phyloP scores from a whole-genome alignment of 106 monocot species.

The Chionographis japonica region DNA sequence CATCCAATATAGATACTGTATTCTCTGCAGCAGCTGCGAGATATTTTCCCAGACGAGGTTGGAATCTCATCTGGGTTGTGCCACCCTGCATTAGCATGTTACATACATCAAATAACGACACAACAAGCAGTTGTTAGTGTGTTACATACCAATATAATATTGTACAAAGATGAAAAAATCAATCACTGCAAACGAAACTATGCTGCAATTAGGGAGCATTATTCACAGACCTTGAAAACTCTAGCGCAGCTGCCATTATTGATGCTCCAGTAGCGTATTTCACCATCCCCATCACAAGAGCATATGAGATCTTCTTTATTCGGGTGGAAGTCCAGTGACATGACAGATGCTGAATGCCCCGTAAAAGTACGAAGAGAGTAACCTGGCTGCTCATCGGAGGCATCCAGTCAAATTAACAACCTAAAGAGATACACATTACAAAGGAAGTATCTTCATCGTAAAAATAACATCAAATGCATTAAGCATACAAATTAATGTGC shows the following conservation, averaged over 20 bases:
- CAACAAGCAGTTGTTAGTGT: too few relatives aligned
- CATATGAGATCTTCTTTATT: slow-evolving; percentile 79
- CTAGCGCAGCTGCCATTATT: slow-evolving; percentile 61
- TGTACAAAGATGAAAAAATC: too few relatives aligned
- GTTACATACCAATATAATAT: too few relatives aligned
- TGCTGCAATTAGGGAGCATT: too few relatives aligned
- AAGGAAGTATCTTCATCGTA: too few relatives aligned
- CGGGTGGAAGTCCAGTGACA: slow-evolving; percentile 79
- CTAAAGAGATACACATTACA: too few relatives aligned
- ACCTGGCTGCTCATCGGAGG: slow-evolving; percentile 43
- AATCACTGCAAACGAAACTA: too few relatives aligned
- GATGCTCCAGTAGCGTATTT: slow-evolving; percentile 84
- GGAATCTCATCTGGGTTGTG: slow-evolving; percentile 72
- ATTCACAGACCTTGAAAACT: slow-evolving; percentile 55
- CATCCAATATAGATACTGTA: slow-evolving; percentile 31
- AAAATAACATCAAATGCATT: too few relatives aligned
- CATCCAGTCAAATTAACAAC: not conserved
- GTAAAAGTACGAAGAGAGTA: slow-evolving; percentile 76
- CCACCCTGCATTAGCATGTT: slow-evolving; percentile 38
- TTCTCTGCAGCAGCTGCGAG: slow-evolving; percentile 77
- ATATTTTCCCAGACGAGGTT: slow-evolving; percentile 62
- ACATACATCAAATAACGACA: too few relatives aligned
- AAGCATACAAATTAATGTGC: too few relatives aligned
- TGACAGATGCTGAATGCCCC: slow-evolving; percentile 73
- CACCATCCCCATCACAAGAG: slow-evolving; percentile 73